Conservation (phyloP, 345 rosid species). For the Eucalyptus curtisii region DNA sequence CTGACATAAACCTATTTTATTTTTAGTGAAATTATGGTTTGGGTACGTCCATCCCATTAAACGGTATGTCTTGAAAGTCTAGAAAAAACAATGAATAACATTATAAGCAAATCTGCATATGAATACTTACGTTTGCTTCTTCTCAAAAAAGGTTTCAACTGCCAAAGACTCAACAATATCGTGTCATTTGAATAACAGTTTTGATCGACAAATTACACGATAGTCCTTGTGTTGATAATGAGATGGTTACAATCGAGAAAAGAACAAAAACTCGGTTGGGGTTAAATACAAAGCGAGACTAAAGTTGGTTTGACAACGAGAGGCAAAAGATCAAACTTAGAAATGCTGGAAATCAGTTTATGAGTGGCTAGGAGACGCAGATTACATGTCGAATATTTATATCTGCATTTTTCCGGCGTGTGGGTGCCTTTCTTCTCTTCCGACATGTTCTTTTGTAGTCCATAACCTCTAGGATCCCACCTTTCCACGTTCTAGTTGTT, state of each 20-base stretch:
- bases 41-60: background rate
- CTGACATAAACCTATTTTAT: background rate
- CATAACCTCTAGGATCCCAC: background rate
- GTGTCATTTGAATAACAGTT: background rate
- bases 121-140: background rate
- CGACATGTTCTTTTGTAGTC: background rate
- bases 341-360: background rate
- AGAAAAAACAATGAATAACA: background rate
- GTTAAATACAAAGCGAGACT: background rate
- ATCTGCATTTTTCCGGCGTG: background rate
- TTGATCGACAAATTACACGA: background rate
- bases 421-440: background rate
- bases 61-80: background rate
- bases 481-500: background rate
- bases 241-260: background rate
- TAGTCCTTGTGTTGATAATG: background rate
- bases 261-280: background rate
- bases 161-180: background rate
- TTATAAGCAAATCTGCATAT: background rate
- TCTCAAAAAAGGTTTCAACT: background rate
- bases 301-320: background rate
- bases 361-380: background rate
- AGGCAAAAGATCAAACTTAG: background rate
- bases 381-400: background rate
- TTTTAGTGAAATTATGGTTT: background rate